These are phyloP conservation scores for Passalora sequoiae DNA, from an alignment of 2,329 filamentous ascomycete genomes.

Conservation along the genomic window DNA sequence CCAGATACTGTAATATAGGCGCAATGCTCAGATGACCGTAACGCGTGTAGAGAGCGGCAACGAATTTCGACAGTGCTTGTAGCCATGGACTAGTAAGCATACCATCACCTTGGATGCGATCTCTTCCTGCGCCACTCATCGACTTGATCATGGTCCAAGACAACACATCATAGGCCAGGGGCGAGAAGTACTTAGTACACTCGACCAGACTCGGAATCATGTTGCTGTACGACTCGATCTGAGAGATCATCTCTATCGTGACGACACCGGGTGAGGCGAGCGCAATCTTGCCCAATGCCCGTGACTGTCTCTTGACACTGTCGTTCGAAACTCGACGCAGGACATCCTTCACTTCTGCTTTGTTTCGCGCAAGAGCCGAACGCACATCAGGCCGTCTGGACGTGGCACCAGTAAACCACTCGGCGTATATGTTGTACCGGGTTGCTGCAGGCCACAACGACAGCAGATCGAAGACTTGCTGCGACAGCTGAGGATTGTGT, in stretches of 20 bases:
- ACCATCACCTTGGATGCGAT: slow-evolving; percentile 58
- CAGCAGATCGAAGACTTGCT: slow-evolving; percentile 80
- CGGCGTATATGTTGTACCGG: slow-evolving; percentile 83
- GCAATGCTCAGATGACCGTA: slow-evolving; percentile 78
- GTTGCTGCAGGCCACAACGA: slow-evolving; percentile 69
- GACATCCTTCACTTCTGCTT: slow-evolving; percentile 73
- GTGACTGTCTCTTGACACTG: slow-evolving; percentile 79
- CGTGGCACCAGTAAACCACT: slow-evolving; percentile 76
- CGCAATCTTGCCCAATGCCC: slow-evolving; percentile 85
- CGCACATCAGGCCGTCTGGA: slow-evolving; percentile 74
- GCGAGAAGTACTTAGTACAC: slow-evolving; percentile 89
- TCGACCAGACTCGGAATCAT: slow-evolving; percentile 92
- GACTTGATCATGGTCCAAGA: slow-evolving; percentile 85
- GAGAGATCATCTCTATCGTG: slow-evolving; percentile 79
- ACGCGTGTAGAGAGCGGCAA: slow-evolving; percentile 80
- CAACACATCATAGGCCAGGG: slow-evolving; percentile 85
- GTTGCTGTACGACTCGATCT: slow-evolving; percentile 92
- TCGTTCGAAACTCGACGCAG: slow-evolving; percentile 86
- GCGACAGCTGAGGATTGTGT: slow-evolving; percentile 75
- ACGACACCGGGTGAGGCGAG: slow-evolving; percentile 86
- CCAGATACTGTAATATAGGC: slow-evolving; percentile 84
- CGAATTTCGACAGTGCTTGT: slow-evolving; percentile 81
- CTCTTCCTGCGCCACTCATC: slow-evolving; percentile 54
- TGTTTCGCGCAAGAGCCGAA: slow-evolving; percentile 69
- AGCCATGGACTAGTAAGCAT: slow-evolving; percentile 87